These are phyloP conservation scores for Blastobotrys proliferans DNA, from an alignment of 1,139 yeast genomes.

Conservation along the genomic window DNA sequence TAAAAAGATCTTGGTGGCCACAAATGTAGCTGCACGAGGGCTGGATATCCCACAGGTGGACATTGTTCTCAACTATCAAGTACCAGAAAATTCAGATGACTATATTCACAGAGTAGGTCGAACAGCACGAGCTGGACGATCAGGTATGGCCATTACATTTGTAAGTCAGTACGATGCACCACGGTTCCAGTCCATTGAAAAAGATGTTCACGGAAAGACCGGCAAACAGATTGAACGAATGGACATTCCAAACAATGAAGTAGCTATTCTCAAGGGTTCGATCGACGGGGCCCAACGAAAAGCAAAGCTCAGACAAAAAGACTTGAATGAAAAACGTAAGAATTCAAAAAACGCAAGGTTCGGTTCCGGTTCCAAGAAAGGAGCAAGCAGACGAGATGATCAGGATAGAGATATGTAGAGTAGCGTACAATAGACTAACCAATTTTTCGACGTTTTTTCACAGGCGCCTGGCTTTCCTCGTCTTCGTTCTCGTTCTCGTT, in stretches of 20 bases:
- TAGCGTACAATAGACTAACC: neutral
- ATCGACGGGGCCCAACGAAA: slow-evolving; percentile 92
- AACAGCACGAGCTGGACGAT: slow-evolving; percentile 96
- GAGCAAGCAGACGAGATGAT: neutral
- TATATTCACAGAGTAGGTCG: slow-evolving; percentile 97
- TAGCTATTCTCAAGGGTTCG: slow-evolving; percentile 74
- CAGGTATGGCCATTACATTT: slow-evolving; percentile 87
- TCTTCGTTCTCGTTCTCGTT: slow-evolving; percentile 1
- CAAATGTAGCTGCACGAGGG: slow-evolving; percentile 98
- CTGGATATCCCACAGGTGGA: slow-evolving; percentile 95
- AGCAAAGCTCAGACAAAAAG: slow-evolving; percentile 49
- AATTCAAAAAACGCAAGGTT: neutral
- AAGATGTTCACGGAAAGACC: slow-evolving; percentile 54
- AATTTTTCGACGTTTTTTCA: neutral
- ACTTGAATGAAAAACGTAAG: slow-evolving; percentile 25
- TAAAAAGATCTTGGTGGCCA: slow-evolving; percentile 81
- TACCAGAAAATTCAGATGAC: slow-evolving; percentile 97
- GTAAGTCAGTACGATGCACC: slow-evolving; percentile 95
- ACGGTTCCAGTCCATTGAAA: slow-evolving; percentile 78
- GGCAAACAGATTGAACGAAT: slow-evolving; percentile 65
- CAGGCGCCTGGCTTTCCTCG: neutral
- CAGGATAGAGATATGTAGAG: slow-evolving; percentile 4
- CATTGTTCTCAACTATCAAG: slow-evolving; percentile 86
- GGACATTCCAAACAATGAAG: slow-evolving; percentile 72
- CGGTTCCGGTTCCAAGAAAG: neutral